Base-by-base conservation (phyloP, 2,329 filamentous ascomycete species). In the Sporothrix protearum region DNA sequence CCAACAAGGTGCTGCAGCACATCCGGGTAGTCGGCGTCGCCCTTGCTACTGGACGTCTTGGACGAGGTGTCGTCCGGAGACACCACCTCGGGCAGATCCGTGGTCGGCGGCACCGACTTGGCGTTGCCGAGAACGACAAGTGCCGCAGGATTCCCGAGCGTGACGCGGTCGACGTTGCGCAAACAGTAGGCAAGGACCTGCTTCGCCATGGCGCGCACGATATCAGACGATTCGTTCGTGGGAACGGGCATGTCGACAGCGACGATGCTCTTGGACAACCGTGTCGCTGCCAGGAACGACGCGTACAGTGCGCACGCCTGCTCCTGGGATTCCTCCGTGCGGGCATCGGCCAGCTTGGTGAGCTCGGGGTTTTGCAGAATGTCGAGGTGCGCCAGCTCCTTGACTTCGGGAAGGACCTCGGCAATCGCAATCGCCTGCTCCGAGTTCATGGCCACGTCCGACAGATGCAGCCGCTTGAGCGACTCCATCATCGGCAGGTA, bases 161-260 rank as follows among this genome's bases (percentile, higher is more conserved):
- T 89, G 19, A 91, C 87, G 10, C 87, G 88, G 79, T 97, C 93
- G 84, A 99, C 91, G 77, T 99, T 99, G 71, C 92, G 89, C 73
- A 99, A 85, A 74, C 92, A 97, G 80, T 97, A 97, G 0, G 93
- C 95, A 57, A 97, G 91, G n/a, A 97, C 92, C 79, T 97, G 94
- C 77, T 95, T 96, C 0, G 94, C 94, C 76, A 97, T 85, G 2
- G 94, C 94, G 80, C 94, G 96, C 76, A 97, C 92, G 30, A 97
- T 88, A 79, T 97, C 96, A 70, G 92, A 93, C n/a, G 91, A 92
- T 71, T 93, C 89, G 28, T 89, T 85, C 42, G 86, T 89, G 0
- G 95, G 96, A 1, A 96, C 90, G 76, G 98, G 94, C 72, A 98
- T 92, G 78, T 98, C 96, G 73, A 99, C 87, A 72, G 93, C 95